Conservation (phyloP, 148 eudicot genomes). For the Beta vulgaris region DNA sequence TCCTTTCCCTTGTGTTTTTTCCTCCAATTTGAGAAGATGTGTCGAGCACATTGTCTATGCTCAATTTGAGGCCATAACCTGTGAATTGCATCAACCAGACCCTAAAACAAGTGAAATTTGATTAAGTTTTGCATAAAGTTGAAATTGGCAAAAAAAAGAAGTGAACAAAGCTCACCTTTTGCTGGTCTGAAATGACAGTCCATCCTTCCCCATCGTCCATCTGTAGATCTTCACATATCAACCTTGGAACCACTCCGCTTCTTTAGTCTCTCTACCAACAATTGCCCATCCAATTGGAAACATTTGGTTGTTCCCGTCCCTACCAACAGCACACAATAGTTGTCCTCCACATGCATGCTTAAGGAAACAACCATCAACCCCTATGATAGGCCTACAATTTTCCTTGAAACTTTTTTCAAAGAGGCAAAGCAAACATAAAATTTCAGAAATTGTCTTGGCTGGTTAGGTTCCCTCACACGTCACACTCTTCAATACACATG, state of each 20-base stretch:
- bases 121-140: too few relatives aligned
- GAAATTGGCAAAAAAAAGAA: too few relatives aligned
- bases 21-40: background rate
- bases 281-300: too few relatives aligned
- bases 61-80: background rate
- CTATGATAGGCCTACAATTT: constrained; percentile 10
- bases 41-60: constrained; percentile 13
- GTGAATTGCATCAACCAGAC: background rate
- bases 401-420: background rate
- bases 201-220: too few relatives aligned
- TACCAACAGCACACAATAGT: constrained; percentile 9
- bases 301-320: too few relatives aligned
- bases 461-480: background rate
- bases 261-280: background rate
- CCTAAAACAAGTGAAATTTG: too few relatives aligned
- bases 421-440: constrained; percentile 12
- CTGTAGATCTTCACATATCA: too few relatives aligned
- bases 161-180: too few relatives aligned
- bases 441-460: background rate
- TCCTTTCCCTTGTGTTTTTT: background rate
- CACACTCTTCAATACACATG: background rate
- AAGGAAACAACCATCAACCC: constrained; percentile 20
- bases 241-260: too few relatives aligned
- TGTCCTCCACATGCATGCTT: constrained; percentile 15
- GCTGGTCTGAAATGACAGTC: too few relatives aligned